Base-by-base conservation (phyloP, 805 yeast genomes). In the Tetrapisispora phaffii region DNA sequence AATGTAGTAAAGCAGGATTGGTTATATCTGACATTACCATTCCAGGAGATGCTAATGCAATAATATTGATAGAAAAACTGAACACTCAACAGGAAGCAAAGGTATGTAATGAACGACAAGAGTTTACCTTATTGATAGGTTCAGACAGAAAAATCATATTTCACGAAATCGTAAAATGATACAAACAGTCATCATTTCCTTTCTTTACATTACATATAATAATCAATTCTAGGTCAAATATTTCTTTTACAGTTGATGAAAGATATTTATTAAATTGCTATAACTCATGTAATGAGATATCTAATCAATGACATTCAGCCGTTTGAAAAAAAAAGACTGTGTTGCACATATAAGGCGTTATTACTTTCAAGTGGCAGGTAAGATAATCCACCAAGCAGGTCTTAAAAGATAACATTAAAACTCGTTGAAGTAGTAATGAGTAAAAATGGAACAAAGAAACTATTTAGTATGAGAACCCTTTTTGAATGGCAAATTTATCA, bases 21-120 rank as follows among this genome's bases (percentile, higher is more conserved):
- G 52, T 58, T 0, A 41, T 57, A 9, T 47, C 55, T 1, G 34
- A 51, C n/a, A 19, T 56, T 15, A 34, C 39, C 9, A 32, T 54
- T 4, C 26, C 28, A 7, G 10, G 7, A 1, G 13, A 31, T 15
- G 4, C 33, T 3, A 17, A 12, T 5, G 2, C 33, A 7, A 17
- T 12, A 15, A 13, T 43, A 10, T 19, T 37, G 21, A 3, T 43
- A 8, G 45, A 43, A 19, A 22, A 24, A 29, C 7, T 29, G 19
- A 29, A 20, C 6, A 26, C 22, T 43, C 21, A 32, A 2, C 9
- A 2, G 22, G 21, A 4, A n/a, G 19, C 9, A 6, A 26, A 15
- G 2, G 2, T n/a, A 1, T n/a, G 1, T 6, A 19, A 16, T 32
- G 23, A 23, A 7, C 13, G 10, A 2, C 16, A 12, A 15, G 15